A percentile compares a stretch with the other conserved stretches of the same genome.
Conservation (phyloP, 2,329 filamentous ascomycete genomes). For the Drechmeria coniospora region DNA sequence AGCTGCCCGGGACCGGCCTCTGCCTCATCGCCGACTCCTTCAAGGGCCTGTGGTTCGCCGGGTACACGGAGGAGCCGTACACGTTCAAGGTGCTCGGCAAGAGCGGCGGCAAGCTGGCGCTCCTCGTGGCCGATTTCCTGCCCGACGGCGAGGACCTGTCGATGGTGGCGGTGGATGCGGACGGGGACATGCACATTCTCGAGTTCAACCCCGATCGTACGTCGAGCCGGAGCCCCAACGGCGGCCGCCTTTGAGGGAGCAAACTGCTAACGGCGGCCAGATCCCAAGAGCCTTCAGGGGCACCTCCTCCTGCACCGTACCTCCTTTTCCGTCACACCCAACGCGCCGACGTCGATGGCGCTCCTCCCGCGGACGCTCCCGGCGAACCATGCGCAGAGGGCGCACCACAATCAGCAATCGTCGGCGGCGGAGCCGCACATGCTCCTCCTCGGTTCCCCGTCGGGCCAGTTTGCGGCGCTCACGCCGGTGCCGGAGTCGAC, state of each 20-base stretch:
- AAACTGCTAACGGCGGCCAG: conserved; percentile 28
- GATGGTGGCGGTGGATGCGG: conserved; percentile 68
- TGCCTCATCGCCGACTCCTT: conserved; percentile 79
- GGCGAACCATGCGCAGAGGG: conserved; percentile 20
- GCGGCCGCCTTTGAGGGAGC: no score
- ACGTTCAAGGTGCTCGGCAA: conserved; percentile 90
- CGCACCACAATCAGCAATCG: conserved; percentile 4
- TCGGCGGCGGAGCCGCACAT: conserved; percentile 17
- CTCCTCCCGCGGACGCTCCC: conserved; percentile 54
- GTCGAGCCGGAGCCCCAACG: no score
- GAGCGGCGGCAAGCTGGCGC: conserved; percentile 60
- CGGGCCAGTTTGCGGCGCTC: conserved; percentile 63
- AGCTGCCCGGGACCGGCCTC: conserved; percentile 68
- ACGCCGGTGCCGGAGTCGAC: conserved; percentile 62
- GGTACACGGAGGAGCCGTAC: conserved; percentile 94
- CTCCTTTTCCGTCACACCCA: conserved; percentile 71
- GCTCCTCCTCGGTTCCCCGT: conserved; percentile 57
- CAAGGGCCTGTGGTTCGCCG: conserved; percentile 91
- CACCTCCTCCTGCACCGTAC: conserved; percentile 74
- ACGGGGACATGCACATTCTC: conserved; percentile 74
- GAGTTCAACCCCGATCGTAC: conserved; percentile 91
- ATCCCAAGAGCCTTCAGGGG: conserved; percentile 84
- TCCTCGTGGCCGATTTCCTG: conserved; percentile 72
- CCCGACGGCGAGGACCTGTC: conserved; percentile 72
- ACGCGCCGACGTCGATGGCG: conserved; percentile 58